phyloP scores from a whole-genome alignment of 306 rosid species.

The Trichosanthes cucumerina region DNA sequence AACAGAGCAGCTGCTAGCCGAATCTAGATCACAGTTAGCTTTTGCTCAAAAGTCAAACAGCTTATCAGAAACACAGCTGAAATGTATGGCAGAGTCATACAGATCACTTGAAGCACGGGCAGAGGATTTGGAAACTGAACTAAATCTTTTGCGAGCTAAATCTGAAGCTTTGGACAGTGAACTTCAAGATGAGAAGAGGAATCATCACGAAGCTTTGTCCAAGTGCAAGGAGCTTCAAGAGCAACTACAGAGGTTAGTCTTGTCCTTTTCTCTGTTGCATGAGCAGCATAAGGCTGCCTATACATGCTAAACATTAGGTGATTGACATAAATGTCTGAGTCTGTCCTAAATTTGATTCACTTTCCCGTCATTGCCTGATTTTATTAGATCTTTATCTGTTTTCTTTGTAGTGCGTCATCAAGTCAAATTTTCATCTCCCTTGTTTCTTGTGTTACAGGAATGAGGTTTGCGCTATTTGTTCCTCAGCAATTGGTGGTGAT shows the following conservation, averaged over 20 bases:
- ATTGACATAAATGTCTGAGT: neutral
- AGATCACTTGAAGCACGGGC: slow-evolving; percentile 78
- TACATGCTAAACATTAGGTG: neutral
- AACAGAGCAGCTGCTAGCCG: slow-evolving; percentile 80
- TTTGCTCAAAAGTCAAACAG: slow-evolving; percentile 72
- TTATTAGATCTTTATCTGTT: neutral
- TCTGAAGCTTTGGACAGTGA: slow-evolving; percentile 56
- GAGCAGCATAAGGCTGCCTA: neutral
- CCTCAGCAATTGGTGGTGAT: slow-evolving; percentile 36
- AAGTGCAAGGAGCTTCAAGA: slow-evolving; percentile 69
- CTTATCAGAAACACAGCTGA: slow-evolving; percentile 89
- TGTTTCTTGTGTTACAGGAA: slow-evolving; percentile 29
- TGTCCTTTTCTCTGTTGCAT: neutral
- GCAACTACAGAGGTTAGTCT: slow-evolving; percentile 61
- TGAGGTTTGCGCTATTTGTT: slow-evolving; percentile 29
- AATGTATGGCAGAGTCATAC: slow-evolving; percentile 97
- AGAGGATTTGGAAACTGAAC: slow-evolving; percentile 58
- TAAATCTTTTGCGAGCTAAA: slow-evolving; percentile 45
- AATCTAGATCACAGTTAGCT: slow-evolving; percentile 64
- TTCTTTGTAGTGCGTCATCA: neutral
- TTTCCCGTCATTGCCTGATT: neutral
- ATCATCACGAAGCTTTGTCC: slow-evolving; percentile 52
- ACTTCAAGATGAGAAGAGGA: slow-evolving; percentile 67
- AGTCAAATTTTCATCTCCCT: neutral
- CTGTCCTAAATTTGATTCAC: neutral